These are phyloP conservation scores for Sclerotiophoma versabilis DNA, from an alignment of 2,329 filamentous ascomycete genomes.

Conservation along the genomic window DNA sequence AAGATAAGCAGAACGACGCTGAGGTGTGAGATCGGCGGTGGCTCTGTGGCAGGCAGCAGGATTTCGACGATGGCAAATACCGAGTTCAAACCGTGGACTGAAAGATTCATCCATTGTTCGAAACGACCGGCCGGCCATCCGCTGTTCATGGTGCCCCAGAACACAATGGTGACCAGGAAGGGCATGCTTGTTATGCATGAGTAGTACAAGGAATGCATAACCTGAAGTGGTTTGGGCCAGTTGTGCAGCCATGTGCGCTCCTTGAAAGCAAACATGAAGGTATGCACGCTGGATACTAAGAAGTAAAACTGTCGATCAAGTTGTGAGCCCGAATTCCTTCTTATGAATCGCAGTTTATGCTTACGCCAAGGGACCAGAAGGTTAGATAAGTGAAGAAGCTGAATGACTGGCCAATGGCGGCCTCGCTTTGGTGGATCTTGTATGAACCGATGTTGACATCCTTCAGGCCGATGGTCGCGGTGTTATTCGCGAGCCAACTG, in stretches of 20 bases:
- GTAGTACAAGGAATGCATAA: slow-evolving; percentile 47
- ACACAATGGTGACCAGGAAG: slow-evolving; percentile 51
- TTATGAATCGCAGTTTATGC: too few relatives aligned
- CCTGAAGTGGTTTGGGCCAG: slow-evolving; percentile 44
- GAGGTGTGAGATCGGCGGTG: slow-evolving; percentile 68
- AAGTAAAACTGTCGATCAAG: slow-evolving; percentile 71
- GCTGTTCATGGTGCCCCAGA: slow-evolving; percentile 48
- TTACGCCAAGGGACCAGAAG: slow-evolving; percentile 73
- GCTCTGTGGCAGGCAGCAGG: slow-evolving; percentile 68
- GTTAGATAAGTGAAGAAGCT: slow-evolving; percentile 82
- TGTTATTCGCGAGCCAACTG: slow-evolving; percentile 57
- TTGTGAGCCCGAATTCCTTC: too few relatives aligned
- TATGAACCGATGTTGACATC: slow-evolving; percentile 51
- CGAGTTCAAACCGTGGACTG: slow-evolving; percentile 77
- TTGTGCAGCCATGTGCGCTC: slow-evolving; percentile 41
- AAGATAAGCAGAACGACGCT: slow-evolving; percentile 71
- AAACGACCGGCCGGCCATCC: slow-evolving; percentile 52
- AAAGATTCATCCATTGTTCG: slow-evolving; percentile 65
- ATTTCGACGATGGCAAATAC: slow-evolving; percentile 76
- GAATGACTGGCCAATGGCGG: slow-evolving; percentile 67
- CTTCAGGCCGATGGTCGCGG: slow-evolving; percentile 28
- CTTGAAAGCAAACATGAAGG: slow-evolving; percentile 62
- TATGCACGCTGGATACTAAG: slow-evolving; percentile 70
- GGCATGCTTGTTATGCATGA: slow-evolving; percentile 48
- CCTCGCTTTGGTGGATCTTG: slow-evolving; percentile 66